These are phyloP conservation scores for Wickerhamiella vanderwaltii DNA, from an alignment of 805 yeast genomes.

Conservation along the genomic window DNA sequence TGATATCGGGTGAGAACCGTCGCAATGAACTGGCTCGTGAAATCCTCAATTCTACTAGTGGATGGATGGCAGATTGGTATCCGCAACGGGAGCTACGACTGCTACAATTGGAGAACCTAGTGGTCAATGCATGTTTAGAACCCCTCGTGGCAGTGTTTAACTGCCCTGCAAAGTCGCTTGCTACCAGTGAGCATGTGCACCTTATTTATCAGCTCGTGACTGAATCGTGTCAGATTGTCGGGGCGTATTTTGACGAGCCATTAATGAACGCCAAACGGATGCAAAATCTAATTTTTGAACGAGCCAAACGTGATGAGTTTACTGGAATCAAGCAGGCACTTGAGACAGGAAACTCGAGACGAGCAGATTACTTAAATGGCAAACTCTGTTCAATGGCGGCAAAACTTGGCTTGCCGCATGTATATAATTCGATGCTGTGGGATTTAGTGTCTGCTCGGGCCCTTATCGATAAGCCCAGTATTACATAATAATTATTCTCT, in stretches of 20 bases:
- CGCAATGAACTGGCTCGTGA: neutral
- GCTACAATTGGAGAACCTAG: conserved; percentile 7
- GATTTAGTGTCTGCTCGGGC: neutral
- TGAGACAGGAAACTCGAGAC: too few species aligned
- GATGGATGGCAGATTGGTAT: neutral
- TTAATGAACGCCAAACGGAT: neutral
- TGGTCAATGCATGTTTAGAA: neutral
- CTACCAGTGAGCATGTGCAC: neutral
- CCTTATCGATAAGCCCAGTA: neutral
- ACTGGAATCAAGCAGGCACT: too few species aligned
- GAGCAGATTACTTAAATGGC: conserved; percentile 1
- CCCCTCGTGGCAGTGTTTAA: conserved; percentile 2
- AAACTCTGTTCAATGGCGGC: neutral
- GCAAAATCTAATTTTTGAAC: neutral
- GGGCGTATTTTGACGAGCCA: conserved; percentile 22
- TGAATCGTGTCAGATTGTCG: conserved; percentile 7
- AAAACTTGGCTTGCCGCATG: neutral
- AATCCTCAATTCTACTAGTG: neutral
- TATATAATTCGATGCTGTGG: neutral
- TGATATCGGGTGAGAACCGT: neutral
- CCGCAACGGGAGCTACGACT: neutral
- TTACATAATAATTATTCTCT: neutral
- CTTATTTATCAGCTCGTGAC: conserved; percentile 1
- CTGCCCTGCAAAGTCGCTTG: neutral
- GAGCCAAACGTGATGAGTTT: too few species aligned